phyloP scores from a whole-genome alignment of 2,329 filamentous ascomycete species.

The Calonectria ilicicola region DNA sequence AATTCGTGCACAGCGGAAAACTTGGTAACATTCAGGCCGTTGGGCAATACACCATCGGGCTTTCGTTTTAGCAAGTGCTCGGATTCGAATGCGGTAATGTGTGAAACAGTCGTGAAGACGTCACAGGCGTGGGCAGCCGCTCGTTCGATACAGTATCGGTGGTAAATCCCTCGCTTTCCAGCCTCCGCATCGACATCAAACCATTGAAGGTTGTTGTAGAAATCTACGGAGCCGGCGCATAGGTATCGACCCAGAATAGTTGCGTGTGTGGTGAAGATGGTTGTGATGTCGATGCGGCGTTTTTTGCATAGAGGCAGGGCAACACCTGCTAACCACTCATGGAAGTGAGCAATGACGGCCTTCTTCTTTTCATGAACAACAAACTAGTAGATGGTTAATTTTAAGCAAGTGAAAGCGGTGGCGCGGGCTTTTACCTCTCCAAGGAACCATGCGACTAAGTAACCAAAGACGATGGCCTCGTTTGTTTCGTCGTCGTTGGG shows the following conservation, averaged over 20 bases:
- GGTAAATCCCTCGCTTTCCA: conserved; percentile 98
- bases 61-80: conserved; percentile 98
- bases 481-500: conserved; percentile 94
- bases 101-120: conserved; percentile 98
- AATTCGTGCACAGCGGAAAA: conserved; percentile 99
- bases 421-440: conserved; percentile 78
- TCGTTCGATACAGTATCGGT: conserved; percentile 97
- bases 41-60: conserved; percentile 95
- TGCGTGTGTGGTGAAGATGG: conserved; percentile 98
- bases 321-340: conserved; percentile 98
- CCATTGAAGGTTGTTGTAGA: conserved; percentile 98
- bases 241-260: conserved; percentile 96
- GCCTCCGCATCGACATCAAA: conserved; percentile 98
- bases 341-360: conserved; percentile 97
- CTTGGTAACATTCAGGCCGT: conserved; percentile 96
- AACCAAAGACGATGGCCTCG: conserved; percentile 97
- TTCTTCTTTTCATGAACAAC: conserved; percentile 91
- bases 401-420: not conserved
- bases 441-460: conserved; percentile 96
- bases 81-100: conserved; percentile 98
- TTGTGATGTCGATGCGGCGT: conserved; percentile 94
- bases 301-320: conserved; percentile 92
- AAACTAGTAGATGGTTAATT: conserved; percentile 68
- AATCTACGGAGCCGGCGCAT: conserved; percentile 96
- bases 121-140: conserved; percentile 92